These are phyloP conservation scores for Lolium perenne DNA, from an alignment of 176 grass and related monocot species.

Conservation along the genomic window DNA sequence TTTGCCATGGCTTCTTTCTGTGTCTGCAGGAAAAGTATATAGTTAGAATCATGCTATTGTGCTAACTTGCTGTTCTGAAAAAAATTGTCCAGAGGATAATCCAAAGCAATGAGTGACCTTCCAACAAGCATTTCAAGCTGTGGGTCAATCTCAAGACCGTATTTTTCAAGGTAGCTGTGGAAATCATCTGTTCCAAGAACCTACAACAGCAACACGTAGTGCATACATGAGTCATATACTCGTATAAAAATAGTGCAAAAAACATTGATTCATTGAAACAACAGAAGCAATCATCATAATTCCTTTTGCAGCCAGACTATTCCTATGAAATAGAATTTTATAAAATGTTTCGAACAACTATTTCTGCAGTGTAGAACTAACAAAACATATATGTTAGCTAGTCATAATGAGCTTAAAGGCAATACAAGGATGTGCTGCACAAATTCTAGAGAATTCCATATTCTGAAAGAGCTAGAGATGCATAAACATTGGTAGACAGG, in stretches of 20 bases:
- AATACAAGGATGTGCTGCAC: conserved; percentile 1
- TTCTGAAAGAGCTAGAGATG: conserved; percentile 2
- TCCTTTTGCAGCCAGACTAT: neutral
- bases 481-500: neutral
- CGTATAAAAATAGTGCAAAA: neutral
- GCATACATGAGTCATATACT: conserved; percentile 11
- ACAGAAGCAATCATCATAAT: neutral
- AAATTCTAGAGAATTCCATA: neutral
- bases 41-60: conserved; percentile 28
- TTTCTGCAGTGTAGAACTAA: conserved; percentile 24
- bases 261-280: neutral
- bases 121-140: conserved; percentile 80
- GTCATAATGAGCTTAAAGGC: conserved; percentile 23
- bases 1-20: conserved; percentile 76
- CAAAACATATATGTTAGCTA: conserved; percentile 17
- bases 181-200: conserved; percentile 91
- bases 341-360: neutral
- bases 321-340: neutral
- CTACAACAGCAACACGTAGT: conserved; percentile 39
- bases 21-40: conserved; percentile 56
- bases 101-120: conserved; percentile 53
- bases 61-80: neutral
- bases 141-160: conserved; percentile 74
- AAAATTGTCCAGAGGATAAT: conserved; percentile 4
- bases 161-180: conserved; percentile 80